Base-by-base conservation (phyloP, 345 rosid genomes). In the Bruguiera gymnorhiza region DNA sequence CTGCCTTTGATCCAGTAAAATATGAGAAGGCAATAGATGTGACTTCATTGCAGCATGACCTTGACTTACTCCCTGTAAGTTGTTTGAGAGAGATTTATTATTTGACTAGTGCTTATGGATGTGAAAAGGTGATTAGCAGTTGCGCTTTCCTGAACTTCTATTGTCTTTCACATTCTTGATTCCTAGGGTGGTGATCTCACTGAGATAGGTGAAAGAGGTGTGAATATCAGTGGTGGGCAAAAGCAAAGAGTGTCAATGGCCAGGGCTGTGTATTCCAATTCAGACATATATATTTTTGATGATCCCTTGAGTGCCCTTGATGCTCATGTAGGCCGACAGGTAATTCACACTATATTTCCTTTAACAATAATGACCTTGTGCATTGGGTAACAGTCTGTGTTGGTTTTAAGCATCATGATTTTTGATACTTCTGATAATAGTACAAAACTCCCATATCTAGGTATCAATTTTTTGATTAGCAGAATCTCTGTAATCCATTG, bases 141-240 rank as follows among this genome's bases (percentile, higher is more conserved):
- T 66, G 15, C 34, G 7, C 59, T 31, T 60, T 63, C 63, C 70
- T 68, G 60, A 69, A 65, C 69, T 76, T 63, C 51, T 75, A 68
- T 9, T 52, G 56, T 69, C 7, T 66, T 39, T 75, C 56, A 53
- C 73, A 26, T 80, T 66, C 75, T 43, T 83, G 70, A 71, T 75
- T 80, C 62, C 43, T 71, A 95, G 99, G 99, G 99, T 31, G 98
- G 97, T 78, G 99, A 95, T 87, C 91, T 95, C 56, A 95, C 99
- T 5, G 99, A 95, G 94, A 95, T 95, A 81, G 99, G 99, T 76
- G 99, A 95, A 83, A 92, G 99, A 84, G 99, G 99, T 64, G 99
- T 95, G 53, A 95, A 92, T 80, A 95, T 95, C 66, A 95, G 99
- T 76, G 99, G 99, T 79, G 99, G 99, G 73, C 99, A 95, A 81